Percentiles rank a stretch among this genome's conserved stretches.
Conservation (phyloP, 2,329 filamentous ascomycete genomes). For the Penicillium brevicompactum region DNA sequence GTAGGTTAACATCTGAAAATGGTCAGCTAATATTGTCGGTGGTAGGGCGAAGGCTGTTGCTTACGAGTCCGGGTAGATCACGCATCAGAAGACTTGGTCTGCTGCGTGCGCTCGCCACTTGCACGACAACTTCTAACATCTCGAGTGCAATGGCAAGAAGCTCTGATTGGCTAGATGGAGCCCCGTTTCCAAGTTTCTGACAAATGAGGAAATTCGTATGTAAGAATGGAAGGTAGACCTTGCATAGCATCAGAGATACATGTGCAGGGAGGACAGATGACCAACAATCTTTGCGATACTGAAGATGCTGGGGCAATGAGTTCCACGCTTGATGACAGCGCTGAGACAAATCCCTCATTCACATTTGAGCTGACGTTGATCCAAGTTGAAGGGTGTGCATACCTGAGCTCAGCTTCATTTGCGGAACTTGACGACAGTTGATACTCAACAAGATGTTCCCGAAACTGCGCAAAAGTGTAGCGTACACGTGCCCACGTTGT, state of each 20-base stretch:
- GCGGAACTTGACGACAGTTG: conserved; percentile 9
- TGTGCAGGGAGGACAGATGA: conserved; percentile 4
- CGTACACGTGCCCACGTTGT: conserved; percentile 18
- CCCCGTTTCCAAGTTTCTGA: conserved; percentile 7
- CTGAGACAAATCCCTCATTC: conserved; percentile 11
- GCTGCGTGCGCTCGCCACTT: conserved; percentile 12
- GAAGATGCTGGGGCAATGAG: conserved; percentile 9
- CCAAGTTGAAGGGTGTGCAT: background rate
- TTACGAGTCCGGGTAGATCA: conserved; percentile 17
- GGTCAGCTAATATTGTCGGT: background rate
- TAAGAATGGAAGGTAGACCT: conserved; percentile 18
- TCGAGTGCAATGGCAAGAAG: conserved; percentile 15
- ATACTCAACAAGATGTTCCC: conserved; percentile 18
- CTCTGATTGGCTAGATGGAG: conserved; percentile 2
- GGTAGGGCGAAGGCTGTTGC: background rate
- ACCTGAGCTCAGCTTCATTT: conserved; percentile 14
- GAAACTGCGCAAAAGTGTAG: conserved; percentile 15
- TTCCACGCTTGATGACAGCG: conserved; percentile 15
- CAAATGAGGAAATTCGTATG: conserved; percentile 19
- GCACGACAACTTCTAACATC: conserved; percentile 18
- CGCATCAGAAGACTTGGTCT: background rate
- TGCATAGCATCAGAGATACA: conserved; percentile 14
- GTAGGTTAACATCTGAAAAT: conserved; percentile 12
- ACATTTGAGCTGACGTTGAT: background rate
- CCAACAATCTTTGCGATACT: conserved; percentile 15